Evolutionary conservation across 306 rosid species (phyloP), one percentile per base, ranked within the genome.

Genomic region (Acacia melanoxylon): DNA sequence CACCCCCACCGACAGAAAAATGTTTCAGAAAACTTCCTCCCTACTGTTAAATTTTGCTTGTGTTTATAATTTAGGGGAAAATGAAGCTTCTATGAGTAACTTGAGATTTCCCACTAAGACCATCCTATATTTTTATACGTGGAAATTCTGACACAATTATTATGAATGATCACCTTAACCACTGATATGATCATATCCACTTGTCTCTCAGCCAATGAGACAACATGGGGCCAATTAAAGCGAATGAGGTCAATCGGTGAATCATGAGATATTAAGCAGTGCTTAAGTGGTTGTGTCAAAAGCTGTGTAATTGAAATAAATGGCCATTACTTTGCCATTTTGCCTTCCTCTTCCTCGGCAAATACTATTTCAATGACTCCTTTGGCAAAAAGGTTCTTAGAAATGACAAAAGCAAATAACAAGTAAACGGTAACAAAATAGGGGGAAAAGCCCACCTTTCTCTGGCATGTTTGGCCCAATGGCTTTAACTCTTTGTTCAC

Each of bases 401-500:
- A 63, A 63, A 63, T 63, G 42, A 29, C 69, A 63, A 29, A 14
- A 63, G 69, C 69, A 27, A 63, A 62, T 27, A 62, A 31, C 3
- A 63, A 14, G 69, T 15, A 33, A 66, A 33, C 13, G 71, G 71
- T 66, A 66, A 82, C 67, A 22, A 41, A 68, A 44, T 4, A 70
- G 41, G 63, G 2, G 8, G 65, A 78, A 52, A 83, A 68, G 10
- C 44, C 67, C 76, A 95, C 99, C 98, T 93, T 95, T 90, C 86
- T 95, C 72, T 92, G 99, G 89, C 98, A 93, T 58, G 93, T 90
- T 72, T 92, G 96, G 73, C 99, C 99, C 71, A 93, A 88, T 72
- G 99, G 99, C 90, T 93, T 95, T 86, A 95, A 90, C 88, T 95
- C 99, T 88, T 93, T 95, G 97, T 92, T 93, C n/a, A 91, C 92